These are phyloP conservation scores for Auxenochlorella protothecoides DNA, from an alignment of 139 green algal genomes.

Conservation along the genomic window DNA sequence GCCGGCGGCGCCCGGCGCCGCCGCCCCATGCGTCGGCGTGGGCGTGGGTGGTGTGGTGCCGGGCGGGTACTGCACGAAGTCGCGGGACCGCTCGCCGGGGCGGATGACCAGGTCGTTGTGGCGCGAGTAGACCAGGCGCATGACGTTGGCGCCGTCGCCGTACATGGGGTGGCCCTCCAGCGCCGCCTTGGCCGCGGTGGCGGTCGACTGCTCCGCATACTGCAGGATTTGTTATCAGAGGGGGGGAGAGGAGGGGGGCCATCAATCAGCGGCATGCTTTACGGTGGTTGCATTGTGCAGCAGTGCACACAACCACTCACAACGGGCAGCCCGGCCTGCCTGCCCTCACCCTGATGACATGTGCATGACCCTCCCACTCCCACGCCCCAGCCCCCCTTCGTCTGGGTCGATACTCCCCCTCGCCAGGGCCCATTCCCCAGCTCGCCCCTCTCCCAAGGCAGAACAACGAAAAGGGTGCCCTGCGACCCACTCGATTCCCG, in stretches of 20 bases:
- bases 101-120: constrained; percentile 7
- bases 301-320: too few relatives aligned
- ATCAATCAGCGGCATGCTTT: too few relatives aligned
- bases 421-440: neutral
- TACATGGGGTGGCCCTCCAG: constrained; percentile 42
- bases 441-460: neutral
- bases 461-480: too few relatives aligned
- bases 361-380: too few relatives aligned
- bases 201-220: constrained; percentile 25
- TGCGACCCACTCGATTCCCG: too few relatives aligned
- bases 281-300: too few relatives aligned
- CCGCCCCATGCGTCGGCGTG: neutral
- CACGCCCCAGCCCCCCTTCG: too few relatives aligned
- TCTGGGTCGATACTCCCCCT: neutral
- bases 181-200: constrained; percentile 19
- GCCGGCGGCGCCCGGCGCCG: neutral
- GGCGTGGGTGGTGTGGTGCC: neutral
- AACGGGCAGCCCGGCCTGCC: too few relatives aligned
- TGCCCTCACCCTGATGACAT: too few relatives aligned
- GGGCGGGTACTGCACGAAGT: neutral
- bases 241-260: too few relatives aligned
- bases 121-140: constrained; percentile 4
- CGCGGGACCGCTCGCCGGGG: neutral
- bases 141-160: constrained; percentile 40
- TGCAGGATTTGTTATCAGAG: constrained; percentile 8